Conservation (phyloP, 2,329 filamentous ascomycete genomes). For the Nannizziopsis barbatae region DNA sequence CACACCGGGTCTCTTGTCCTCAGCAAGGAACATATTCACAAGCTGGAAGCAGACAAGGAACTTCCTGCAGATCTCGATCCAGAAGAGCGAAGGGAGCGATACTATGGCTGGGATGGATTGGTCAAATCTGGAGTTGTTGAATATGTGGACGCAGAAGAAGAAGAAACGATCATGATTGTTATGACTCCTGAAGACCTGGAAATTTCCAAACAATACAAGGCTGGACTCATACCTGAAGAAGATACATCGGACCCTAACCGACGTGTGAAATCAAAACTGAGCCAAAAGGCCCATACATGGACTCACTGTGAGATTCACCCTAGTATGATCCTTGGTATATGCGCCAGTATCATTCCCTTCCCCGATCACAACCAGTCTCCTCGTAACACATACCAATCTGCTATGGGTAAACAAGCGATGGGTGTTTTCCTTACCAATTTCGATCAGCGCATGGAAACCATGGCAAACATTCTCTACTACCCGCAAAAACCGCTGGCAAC, state of each 20-base stretch:
- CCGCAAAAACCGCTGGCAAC: slow-evolving; percentile 95
- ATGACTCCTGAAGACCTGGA: slow-evolving; percentile 97
- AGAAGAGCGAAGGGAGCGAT: slow-evolving; percentile 47
- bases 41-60: slow-evolving; percentile 62
- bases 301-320: slow-evolving; percentile 99
- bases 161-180: slow-evolving; percentile 97
- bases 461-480: slow-evolving; percentile 98
- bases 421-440: slow-evolving; percentile 98
- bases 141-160: slow-evolving; percentile 94
- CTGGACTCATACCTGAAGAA: slow-evolving; percentile 51
- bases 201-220: slow-evolving; percentile 58
- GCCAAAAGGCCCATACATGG: slow-evolving; percentile 78
- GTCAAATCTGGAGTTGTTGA: slow-evolving; percentile 79
- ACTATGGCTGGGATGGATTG: slow-evolving; percentile 81
- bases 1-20: slow-evolving; percentile 70
- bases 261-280: slow-evolving; percentile 78
- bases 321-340: slow-evolving; percentile 97
- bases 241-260: slow-evolving; percentile 64
- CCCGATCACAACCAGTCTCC: slow-evolving; percentile 97
- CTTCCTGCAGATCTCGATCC: slow-evolving; percentile 50
- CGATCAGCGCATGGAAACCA: slow-evolving; percentile 93
- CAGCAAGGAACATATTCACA: slow-evolving; percentile 69
- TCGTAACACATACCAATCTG: slow-evolving; percentile 97
- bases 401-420: slow-evolving; percentile 99
- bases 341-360: slow-evolving; percentile 98